Evolutionary conservation across 139 green algal genomes (phyloP).

Genomic region (Chlamydomonas incerta): DNA sequence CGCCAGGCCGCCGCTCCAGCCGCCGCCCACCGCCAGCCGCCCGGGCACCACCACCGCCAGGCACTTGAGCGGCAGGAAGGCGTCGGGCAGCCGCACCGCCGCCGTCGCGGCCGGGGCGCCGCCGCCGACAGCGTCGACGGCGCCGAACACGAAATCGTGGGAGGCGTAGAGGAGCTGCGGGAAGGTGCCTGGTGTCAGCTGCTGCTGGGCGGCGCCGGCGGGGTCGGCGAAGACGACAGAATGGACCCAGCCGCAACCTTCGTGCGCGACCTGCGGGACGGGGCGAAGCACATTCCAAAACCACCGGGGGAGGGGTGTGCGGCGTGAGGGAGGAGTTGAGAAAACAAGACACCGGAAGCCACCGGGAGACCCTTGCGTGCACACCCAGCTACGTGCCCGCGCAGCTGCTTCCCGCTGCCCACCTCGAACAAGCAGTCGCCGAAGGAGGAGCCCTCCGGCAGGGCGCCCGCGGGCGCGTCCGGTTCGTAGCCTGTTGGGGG

Average conservation of each 20-base stretch:
- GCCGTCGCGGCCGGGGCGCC: neutral
- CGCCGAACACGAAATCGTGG: constrained; percentile 6
- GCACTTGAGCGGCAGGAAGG: neutral
- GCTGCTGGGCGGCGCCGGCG: neutral
- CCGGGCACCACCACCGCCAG: constrained; percentile 10
- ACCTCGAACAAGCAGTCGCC: constrained; percentile 30
- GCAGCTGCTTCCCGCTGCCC: neutral
- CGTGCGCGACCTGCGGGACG: constrained; percentile 5
- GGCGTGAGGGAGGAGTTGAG: neutral
- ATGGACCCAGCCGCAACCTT: constrained; percentile 40
- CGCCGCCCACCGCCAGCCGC: constrained; percentile 25
- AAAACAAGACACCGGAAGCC: neutral
- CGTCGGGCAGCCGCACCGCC: neutral
- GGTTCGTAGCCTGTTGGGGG: constrained; percentile 42
- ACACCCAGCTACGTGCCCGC: too few species aligned
- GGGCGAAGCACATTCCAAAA: neutral
- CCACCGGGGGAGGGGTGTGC: neutral
- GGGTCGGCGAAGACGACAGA: neutral
- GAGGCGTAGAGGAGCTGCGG: constrained; percentile 28
- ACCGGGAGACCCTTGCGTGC: too few species aligned
- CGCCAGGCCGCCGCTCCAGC: constrained; percentile 14
- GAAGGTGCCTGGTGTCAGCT: too few species aligned
- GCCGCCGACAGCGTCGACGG: neutral
- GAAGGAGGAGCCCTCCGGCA: constrained; percentile 20
- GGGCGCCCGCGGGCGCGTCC: neutral